A percentile compares a stretch with the other conserved stretches of the same genome.
Conservation (phyloP, 192 early-diverging fungal genomes). For the Coemansia sp. region DNA sequence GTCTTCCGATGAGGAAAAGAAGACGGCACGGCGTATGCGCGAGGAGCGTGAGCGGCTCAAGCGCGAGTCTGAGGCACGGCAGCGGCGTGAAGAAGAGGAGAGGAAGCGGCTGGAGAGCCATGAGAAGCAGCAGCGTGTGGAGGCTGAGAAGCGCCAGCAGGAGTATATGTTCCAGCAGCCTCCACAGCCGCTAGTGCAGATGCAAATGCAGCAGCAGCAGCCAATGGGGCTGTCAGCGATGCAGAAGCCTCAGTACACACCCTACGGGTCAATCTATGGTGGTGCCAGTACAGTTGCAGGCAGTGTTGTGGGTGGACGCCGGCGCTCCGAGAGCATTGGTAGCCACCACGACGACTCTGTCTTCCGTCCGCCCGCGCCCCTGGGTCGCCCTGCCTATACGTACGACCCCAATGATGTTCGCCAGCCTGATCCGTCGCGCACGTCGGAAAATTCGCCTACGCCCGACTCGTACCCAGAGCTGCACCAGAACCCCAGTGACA, state of each 20-base stretch:
- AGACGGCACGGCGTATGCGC: slow-evolving; percentile 6
- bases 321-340: slow-evolving; percentile 20
- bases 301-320: not conserved
- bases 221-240: not conserved
- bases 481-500: slow-evolving; percentile 34
- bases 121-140: slow-evolving; percentile 20
- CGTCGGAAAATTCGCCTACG: slow-evolving; percentile 33
- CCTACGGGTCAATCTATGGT: not conserved
- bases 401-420: slow-evolving; percentile 26
- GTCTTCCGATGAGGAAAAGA: slow-evolving; percentile 7
- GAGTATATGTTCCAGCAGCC: slow-evolving; percentile 7
- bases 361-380: slow-evolving; percentile 35
- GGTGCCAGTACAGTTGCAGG: not conserved
- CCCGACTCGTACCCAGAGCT: slow-evolving; percentile 41
- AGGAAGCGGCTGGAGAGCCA: slow-evolving; percentile 18
- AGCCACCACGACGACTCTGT: slow-evolving; percentile 12
- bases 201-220: not conserved
- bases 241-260: slow-evolving; percentile 1
- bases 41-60: slow-evolving; percentile 21
- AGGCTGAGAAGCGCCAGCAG: slow-evolving; percentile 12
- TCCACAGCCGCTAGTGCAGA: not conserved
- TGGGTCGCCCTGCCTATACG: slow-evolving; percentile 27
- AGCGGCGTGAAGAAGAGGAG: slow-evolving; percentile 32
- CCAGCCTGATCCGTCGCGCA: slow-evolving; percentile 34
- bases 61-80: slow-evolving; percentile 25